Evolutionary conservation across 352 stramenopile species (phyloP).

Genomic region (Phytophthora hibernalis): DNA sequence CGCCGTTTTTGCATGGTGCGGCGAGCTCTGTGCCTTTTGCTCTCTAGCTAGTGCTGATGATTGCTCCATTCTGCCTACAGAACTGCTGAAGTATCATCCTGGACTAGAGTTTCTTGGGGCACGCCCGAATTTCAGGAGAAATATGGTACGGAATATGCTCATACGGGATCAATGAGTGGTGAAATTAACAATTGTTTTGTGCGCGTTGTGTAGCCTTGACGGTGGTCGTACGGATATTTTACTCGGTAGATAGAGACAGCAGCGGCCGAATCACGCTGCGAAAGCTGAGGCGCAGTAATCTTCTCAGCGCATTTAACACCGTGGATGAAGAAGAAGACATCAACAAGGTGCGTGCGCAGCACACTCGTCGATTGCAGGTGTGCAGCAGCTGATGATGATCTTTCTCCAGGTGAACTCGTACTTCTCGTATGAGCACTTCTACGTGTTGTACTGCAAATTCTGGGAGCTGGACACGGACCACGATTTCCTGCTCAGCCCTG

Average conservation of each 20-base stretch:
- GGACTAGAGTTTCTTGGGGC: slow-evolving; percentile 97
- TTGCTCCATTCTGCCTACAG: slow-evolving; percentile 48
- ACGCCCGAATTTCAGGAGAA: slow-evolving; percentile 99
- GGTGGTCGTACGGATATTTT: slow-evolving; percentile 96
- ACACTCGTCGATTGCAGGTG: background rate
- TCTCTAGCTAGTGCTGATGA: slow-evolving; percentile 28
- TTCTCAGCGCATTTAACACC: slow-evolving; percentile 95
- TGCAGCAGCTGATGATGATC: background rate
- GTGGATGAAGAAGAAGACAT: slow-evolving; percentile 99
- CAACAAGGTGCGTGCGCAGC: slow-evolving; percentile 92
- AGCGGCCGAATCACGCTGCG: slow-evolving; percentile 95
- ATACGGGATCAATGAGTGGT: background rate
- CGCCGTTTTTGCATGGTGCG: slow-evolving; percentile 95
- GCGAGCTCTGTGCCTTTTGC: background rate
- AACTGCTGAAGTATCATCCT: slow-evolving; percentile 89
- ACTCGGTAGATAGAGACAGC: slow-evolving; percentile 94
- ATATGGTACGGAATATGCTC: slow-evolving; percentile 86
- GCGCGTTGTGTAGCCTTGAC: slow-evolving; percentile 87
- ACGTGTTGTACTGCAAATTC: slow-evolving; percentile 99
- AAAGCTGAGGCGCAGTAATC: slow-evolving; percentile 94
- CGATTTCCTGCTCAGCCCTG: slow-evolving; percentile 84
- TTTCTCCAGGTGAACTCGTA: slow-evolving; percentile 88
- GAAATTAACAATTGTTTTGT: slow-evolving; percentile 1
- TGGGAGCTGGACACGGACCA: slow-evolving; percentile 98
- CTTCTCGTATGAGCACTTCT: slow-evolving; percentile 99